Evolutionary conservation across 2,329 filamentous ascomycete genomes (phyloP).

Genomic region (Aspergillus brunneoviolaceus): DNA sequence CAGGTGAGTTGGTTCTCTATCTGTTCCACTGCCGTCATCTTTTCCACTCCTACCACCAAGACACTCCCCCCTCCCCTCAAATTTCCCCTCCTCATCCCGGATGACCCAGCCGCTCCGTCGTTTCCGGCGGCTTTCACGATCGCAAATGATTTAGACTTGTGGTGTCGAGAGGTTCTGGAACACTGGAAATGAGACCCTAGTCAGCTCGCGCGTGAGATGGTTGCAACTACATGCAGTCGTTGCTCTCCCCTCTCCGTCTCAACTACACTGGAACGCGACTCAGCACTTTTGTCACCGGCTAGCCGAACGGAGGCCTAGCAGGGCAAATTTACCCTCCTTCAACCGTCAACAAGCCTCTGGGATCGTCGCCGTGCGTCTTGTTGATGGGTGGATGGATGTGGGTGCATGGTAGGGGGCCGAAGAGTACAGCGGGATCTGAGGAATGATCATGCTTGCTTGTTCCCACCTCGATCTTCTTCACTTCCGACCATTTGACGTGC

Average conservation of each 20-base stretch:
- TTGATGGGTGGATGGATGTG: not conserved
- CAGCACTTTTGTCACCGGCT: constrained; percentile 17
- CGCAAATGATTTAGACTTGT: constrained; percentile 1
- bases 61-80: constrained; percentile 3
- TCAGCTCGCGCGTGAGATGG: constrained; percentile 11
- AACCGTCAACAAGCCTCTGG: constrained; percentile 13
- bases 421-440: not conserved
- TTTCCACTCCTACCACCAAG: constrained; percentile 15
- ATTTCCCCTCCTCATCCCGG: constrained; percentile 9
- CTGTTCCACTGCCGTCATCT: constrained; percentile 16
- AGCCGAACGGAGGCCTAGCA: constrained; percentile 17
- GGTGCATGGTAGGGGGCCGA: constrained; percentile 1
- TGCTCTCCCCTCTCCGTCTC: constrained; percentile 8
- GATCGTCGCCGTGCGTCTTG: constrained; percentile 8
- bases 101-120: constrained; percentile 3
- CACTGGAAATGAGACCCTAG: not conserved
- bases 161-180: constrained; percentile 4
- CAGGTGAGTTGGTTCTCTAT: constrained; percentile 26
- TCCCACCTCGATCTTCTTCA: not conserved
- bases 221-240: constrained; percentile 4
- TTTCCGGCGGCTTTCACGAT: not conserved
- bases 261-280: constrained; percentile 16
- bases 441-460: not conserved
- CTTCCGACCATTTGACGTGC: not conserved
- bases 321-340: not conserved